Conservation (phyloP, 306 rosid species). For the Vachellia collinsii region DNA sequence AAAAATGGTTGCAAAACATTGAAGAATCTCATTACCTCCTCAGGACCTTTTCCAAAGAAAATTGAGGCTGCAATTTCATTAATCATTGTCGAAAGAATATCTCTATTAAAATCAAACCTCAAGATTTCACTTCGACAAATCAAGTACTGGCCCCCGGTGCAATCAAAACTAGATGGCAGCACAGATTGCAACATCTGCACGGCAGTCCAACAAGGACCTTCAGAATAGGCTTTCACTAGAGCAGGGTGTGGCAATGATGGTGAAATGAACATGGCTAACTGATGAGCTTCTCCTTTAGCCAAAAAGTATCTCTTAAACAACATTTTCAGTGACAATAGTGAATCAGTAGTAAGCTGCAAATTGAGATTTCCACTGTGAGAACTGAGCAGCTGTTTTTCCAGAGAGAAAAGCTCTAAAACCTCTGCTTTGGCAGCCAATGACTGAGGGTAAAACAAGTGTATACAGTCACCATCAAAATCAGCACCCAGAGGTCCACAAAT, state of each 20-base stretch:
- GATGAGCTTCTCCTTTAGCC: constrained; percentile 61
- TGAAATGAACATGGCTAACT: constrained; percentile 77
- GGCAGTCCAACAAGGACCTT: constrained; percentile 74
- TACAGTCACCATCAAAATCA: constrained; percentile 95
- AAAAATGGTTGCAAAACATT: constrained; percentile 76
- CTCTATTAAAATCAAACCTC: constrained; percentile 57
- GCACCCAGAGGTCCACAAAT: constrained; percentile 95
- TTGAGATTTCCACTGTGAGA: constrained; percentile 90
- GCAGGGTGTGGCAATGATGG: constrained; percentile 72
- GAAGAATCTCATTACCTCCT: constrained; percentile 73
- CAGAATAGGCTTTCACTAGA: constrained; percentile 50
- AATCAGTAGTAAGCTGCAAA: constrained; percentile 73
- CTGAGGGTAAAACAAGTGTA: constrained; percentile 91
- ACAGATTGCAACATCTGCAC: constrained; percentile 78
- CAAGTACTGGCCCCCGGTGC: constrained; percentile 66
- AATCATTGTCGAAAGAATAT: constrained; percentile 57
- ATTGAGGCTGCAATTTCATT: constrained; percentile 82
- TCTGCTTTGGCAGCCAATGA: constrained; percentile 92
- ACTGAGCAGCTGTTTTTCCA: constrained; percentile 90
- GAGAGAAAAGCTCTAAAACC: constrained; percentile 83
- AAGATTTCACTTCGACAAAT: constrained; percentile 64
- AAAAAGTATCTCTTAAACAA: constrained; percentile 58
- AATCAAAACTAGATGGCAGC: constrained; percentile 68
- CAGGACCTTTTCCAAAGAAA: constrained; percentile 80
- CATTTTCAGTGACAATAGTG: constrained; percentile 75